Conservation (phyloP, 257 asterid species). For the Gentiana straminea region DNA sequence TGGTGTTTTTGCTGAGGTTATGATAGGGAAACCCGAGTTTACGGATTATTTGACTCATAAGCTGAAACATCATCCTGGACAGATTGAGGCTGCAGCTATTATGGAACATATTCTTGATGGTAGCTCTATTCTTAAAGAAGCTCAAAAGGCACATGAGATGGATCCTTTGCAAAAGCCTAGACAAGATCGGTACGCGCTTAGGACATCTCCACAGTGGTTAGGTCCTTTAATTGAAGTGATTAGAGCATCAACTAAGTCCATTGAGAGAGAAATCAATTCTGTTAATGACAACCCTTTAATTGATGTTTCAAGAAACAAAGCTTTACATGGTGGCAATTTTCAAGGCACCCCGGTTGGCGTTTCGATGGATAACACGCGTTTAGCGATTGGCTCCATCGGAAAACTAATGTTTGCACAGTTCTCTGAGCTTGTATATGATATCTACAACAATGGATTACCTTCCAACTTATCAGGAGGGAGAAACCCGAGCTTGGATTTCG, state of each 20-base stretch:
- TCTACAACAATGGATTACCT: conserved; percentile 25
- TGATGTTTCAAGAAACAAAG: conserved; percentile 23
- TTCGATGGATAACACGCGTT: conserved; percentile 23
- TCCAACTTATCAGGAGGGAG: conserved; percentile 23
- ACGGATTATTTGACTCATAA: conserved; percentile 27
- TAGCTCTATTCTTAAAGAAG: conserved; percentile 20
- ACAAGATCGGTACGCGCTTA: conserved; percentile 22
- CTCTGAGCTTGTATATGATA: conserved; percentile 24
- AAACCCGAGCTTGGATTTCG: conserved; percentile 22
- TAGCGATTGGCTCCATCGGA: conserved; percentile 24
- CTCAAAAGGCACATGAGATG: conserved; percentile 18
- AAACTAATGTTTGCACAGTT: conserved; percentile 27
- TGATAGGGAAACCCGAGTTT: conserved; percentile 23
- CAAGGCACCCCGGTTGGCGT: conserved; percentile 28
- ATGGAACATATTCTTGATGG: conserved; percentile 24
- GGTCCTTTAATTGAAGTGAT: conserved; percentile 24
- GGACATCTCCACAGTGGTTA: conserved; percentile 26
- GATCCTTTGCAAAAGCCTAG: conserved; percentile 24
- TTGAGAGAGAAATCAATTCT: conserved; percentile 27
- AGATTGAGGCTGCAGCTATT: conserved; percentile 26
- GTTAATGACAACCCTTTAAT: conserved; percentile 25
- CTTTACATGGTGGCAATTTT: conserved; percentile 23
- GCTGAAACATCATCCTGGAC: conserved; percentile 26
- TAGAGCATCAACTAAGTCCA: conserved; percentile 21
- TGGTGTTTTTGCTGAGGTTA: conserved; percentile 22